These are phyloP conservation scores for Fusarium mexicanum DNA, from an alignment of 2,329 filamentous ascomycete species.

Conservation along the genomic window DNA sequence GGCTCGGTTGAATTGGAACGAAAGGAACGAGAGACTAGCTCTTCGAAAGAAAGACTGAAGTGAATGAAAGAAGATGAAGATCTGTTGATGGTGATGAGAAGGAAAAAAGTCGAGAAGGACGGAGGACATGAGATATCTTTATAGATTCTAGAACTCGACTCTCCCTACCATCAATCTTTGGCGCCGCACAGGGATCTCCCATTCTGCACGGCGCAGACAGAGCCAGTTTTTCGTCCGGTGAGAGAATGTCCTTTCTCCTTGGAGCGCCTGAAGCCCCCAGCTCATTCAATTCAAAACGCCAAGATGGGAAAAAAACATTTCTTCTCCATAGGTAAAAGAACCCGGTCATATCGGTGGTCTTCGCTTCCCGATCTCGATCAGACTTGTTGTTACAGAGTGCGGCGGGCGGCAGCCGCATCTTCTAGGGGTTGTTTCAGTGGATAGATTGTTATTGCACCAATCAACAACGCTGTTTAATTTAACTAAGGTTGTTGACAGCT, in stretches of 20 bases:
- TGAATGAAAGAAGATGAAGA: conserved; percentile 30
- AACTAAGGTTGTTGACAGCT: neutral
- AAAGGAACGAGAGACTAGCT: conserved; percentile 30
- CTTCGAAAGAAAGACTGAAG: conserved; percentile 31
- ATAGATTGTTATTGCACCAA: conserved; percentile 8
- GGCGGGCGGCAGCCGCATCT: neutral
- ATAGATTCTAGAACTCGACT: conserved; percentile 9
- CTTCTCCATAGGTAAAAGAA: neutral
- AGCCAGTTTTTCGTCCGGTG: conserved; percentile 6
- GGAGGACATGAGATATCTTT: conserved; percentile 5
- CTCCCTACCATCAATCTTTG: neutral
- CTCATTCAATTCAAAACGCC: neutral
- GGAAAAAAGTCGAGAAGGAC: neutral
- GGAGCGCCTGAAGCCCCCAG: neutral
- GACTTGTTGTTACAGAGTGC: conserved; percentile 14
- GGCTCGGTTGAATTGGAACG: conserved; percentile 23
- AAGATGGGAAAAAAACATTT: conserved; percentile 7
- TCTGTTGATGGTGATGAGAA: conserved; percentile 14
- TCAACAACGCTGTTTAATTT: conserved; percentile 4
- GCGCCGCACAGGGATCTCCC: neutral
- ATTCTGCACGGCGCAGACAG: neutral
- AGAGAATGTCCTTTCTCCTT: neutral
- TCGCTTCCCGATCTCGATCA: neutral
- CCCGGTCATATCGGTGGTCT: neutral
- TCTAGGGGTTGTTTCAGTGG: conserved; percentile 13